Base-by-base conservation (phyloP, 352 stramenopile species). In the Globisporangium parvum region DNA sequence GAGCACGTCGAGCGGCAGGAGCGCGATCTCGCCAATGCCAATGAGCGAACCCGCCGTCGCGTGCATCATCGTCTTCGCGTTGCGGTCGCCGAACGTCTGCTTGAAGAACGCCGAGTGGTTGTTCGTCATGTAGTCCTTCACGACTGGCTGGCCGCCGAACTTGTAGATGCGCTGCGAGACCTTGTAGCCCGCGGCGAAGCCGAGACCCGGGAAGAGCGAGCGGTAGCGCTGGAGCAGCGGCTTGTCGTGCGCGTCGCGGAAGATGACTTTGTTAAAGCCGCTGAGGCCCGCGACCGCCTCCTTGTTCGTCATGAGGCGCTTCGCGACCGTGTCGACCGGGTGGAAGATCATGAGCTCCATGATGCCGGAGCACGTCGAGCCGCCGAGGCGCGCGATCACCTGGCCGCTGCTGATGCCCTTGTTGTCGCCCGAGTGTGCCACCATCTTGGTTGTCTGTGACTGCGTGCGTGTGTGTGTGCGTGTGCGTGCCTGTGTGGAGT, bases 81-180 rank as follows among this genome's bases (percentile, higher is more conserved):
- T 96, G 50, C 90, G 88, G 51, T 97, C 83, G 33, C 92, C 93
- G 60, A 98, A 98, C 21, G 75, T 66, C 47, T 78, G 67, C 63
- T 95, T 77, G 71, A 98, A 97, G 48, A 79, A 80, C n/a, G 83
- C 62, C 18, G 79, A 73, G 73, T 97, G 86, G 66, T 92, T 74
- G 62, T 80, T 92, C 20, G 72, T 92, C 74, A 98, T 95, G 67
- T 88, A 94, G 67, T 98, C 93, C 59, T 93, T 88, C 47, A 97
- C 89, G 47, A 97, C 83, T 15, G 90, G 91, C 75, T 98, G 94
- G 31, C 94, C 94, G 54, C 93, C 93, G 70, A 98, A 98, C 73
- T 98, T 98, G 80, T 98, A 98, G 53, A 98, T 94, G 53, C 94
- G 88, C 75, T 98, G 93, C 47, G 95, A 91, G 64, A 98, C 83